Evolutionary conservation across 371 early-diverging fungal species (phyloP), one percentile per base, ranked within the genome.

Genomic region (Quaeritorhiza haematococci): DNA sequence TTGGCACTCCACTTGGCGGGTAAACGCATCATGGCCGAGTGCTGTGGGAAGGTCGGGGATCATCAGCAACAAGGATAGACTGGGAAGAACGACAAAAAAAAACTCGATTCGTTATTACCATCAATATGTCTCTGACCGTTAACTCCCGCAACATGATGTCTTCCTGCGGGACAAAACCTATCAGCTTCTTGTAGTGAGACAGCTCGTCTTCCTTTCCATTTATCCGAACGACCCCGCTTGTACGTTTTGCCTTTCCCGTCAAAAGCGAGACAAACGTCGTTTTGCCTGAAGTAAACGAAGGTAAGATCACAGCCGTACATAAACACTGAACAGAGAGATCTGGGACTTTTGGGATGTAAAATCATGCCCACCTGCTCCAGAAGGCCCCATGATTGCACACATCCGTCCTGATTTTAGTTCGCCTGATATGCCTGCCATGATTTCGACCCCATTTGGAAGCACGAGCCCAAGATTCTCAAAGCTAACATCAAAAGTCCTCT

Each of bases 311-410:
- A 13, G n/a, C 10, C n/a, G n/a, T 38, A 13, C n/a, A 13, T n/a
- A 38, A 38, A 38, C n/a, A 10, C 38, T 38, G 10, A 10, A 38
- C 10, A 13, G n/a, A 38, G 26, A 10, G 27, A 47, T 24, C 26
- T 21, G 24, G 10, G 47, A 21, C 15, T 10, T 47, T 26, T 10
- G n/a, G n/a, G n/a, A n/a, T n/a, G n/a, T n/a, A n/a, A n/a, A n/a
- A n/a, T 7, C 33, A 47, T 44, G 29, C 59, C 87, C 89, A 48
- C 88, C 90, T 2, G 89, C 84, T 1, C 94, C 91, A 15, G 77
- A 79, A 2, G 89, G 84, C 1, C 91, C 93, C 84, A 93, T 84
- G 61, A 93, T 87, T 23, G 87, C 88, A 23, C 81, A 80, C 30
- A 80, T 70, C 33, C 82, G 67, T 5, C 83, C 84, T 2, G 74